phyloP scores from a whole-genome alignment of 228 moss, liverwort and hornwort genomes.

The Sphagnum fallax region DNA sequence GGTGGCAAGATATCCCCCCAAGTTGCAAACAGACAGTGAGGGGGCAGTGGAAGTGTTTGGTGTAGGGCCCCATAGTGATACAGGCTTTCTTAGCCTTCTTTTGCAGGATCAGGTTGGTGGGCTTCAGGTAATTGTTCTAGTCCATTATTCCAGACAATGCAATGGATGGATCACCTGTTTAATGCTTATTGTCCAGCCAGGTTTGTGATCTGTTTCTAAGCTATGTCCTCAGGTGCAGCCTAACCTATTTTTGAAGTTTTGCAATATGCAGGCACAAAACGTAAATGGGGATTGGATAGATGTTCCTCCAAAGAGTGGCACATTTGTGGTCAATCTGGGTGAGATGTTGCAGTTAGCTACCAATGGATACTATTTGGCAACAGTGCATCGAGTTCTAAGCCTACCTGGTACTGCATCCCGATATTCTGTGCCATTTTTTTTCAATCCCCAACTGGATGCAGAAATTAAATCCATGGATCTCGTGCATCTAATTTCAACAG shows the following conservation, averaged over 20 bases:
- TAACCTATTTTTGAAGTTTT: too few relatives aligned
- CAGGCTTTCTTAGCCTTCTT: constrained; percentile 67
- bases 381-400: constrained; percentile 64
- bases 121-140: constrained; percentile 41
- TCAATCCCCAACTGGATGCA: constrained; percentile 61
- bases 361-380: constrained; percentile 59
- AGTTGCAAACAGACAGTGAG: constrained; percentile 23
- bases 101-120: constrained; percentile 67
- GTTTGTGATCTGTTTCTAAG: too few relatives aligned
- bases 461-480: constrained; percentile 33
- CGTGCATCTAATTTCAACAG: neutral
- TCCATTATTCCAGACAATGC: neutral
- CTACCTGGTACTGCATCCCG: constrained; percentile 32
- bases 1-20: constrained; percentile 67
- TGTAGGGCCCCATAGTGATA: constrained; percentile 70
- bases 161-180: too few relatives aligned
- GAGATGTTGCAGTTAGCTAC: constrained; percentile 71
- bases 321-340: constrained; percentile 64
- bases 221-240: too few relatives aligned
- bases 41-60: constrained; percentile 43
- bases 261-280: constrained; percentile 39
- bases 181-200: too few relatives aligned
- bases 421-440: constrained; percentile 67
- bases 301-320: constrained; percentile 38
- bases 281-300: constrained; percentile 45